A percentile compares a stretch with the other conserved stretches of the same genome.
These are phyloP conservation scores for Sporothrix curviconia DNA, from an alignment of 2,329 filamentous ascomycete genomes.

Conservation along the genomic window DNA sequence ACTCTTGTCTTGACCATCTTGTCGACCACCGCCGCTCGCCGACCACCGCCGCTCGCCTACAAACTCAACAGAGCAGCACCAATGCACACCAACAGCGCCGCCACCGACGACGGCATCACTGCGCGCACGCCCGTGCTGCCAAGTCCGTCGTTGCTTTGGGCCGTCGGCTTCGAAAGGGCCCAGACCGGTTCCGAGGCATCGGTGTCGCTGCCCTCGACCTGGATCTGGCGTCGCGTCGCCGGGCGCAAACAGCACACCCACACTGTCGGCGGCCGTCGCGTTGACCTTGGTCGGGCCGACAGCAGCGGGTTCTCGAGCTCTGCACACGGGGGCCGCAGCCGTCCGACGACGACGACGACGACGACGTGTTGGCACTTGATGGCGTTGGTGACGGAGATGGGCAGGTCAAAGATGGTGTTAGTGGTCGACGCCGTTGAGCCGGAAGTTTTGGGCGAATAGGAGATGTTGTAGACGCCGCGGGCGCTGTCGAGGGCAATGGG, in stretches of 20 bases:
- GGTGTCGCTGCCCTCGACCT: conserved; percentile 27
- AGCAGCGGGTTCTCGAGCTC: conserved; percentile 46
- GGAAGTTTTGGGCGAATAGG: conserved; percentile 65
- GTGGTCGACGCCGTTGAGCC: conserved; percentile 54
- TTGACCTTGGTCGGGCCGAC: conserved; percentile 39
- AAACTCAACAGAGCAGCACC: background rate
- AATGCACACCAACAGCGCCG: background rate
- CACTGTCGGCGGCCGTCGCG: conserved; percentile 34
- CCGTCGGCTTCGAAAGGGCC: conserved; percentile 25
- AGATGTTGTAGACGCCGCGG: conserved; percentile 62
- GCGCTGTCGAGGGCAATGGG: conserved; percentile 40
- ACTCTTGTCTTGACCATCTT: background rate
- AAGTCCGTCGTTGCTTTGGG: conserved; percentile 25
- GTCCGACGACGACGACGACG: conserved; percentile 32
- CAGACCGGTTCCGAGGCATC: conserved; percentile 20
- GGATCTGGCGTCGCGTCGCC: conserved; percentile 42
- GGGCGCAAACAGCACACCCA: conserved; percentile 46
- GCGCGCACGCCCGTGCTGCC: conserved; percentile 23
- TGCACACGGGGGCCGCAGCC: conserved; percentile 36
- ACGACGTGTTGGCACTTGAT: conserved; percentile 39
- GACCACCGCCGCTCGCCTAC: background rate
- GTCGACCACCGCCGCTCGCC: background rate
- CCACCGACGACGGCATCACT: background rate
- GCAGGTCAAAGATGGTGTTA: conserved; percentile 68
- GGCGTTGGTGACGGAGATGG: conserved; percentile 60